Evolutionary conservation across 441 rosid species (phyloP), one percentile per base, ranked within the genome.

Genomic region (Capsella rubella): DNA sequence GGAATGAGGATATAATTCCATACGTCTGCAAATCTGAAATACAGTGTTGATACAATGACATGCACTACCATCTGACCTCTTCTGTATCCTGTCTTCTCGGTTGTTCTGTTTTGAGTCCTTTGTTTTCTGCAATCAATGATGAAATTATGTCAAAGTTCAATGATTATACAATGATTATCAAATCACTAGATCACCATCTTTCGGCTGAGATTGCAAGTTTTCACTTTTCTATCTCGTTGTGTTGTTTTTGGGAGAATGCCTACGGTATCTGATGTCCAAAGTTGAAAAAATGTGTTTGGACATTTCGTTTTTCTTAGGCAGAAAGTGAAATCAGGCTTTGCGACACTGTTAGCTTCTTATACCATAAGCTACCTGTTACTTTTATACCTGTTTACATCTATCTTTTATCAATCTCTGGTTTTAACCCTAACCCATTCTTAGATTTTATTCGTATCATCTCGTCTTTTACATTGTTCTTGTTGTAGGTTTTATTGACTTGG

Each of bases 21-120:
- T 87, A 39, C 72, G 29, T 85, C 95, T 91, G 91, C 69, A 70
- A 71, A 57, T 68, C 70, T 50, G 61, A 51, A 74, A 14, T 69
- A 59, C 51, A 69, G 68, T 88, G 94, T 87, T 88, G 91, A 87
- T 80, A 63, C 12, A 13, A 5, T 2, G 75, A 87, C 92, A 86
- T 87, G 96, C 96, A 89, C 85, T 83, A 88, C 93, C 93, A 89
- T 91, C 95, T 91, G 97, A 90, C 85, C 92, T 87, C 79, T 54
- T 9, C 28, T 14, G 4, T 12, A 1, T 45, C 5, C 4, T 10
- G 9, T 40, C 4, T 10, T 32, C 9, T 5, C 52, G 18, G 6
- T 66, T 3, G 9, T 11, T 87, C 85, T 0, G 5, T 0, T 25
- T 25, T 29, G 4, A 29, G 31, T 29, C 31, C 8, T 37, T 46